Conservation (phyloP, 2,329 filamentous ascomycete species). For the Drechslerella coelobrocha region DNA sequence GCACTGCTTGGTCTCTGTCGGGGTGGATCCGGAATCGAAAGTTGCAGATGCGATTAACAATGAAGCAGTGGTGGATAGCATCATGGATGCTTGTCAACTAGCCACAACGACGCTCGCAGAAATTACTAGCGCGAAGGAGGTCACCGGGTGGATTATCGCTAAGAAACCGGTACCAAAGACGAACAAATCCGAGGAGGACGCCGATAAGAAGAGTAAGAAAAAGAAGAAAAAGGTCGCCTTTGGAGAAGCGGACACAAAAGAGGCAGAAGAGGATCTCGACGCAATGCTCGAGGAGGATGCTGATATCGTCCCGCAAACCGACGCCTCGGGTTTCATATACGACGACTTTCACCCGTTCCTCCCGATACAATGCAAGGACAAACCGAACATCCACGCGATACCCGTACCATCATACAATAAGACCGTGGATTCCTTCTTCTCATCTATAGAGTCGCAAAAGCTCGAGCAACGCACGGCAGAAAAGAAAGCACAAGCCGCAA, state of each 20-base stretch:
- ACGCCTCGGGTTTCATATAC: slow-evolving; percentile 68
- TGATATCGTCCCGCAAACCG: slow-evolving; percentile 56
- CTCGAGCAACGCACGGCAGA: slow-evolving; percentile 83
- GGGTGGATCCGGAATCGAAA: slow-evolving; percentile 72
- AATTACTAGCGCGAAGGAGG: slow-evolving; percentile 68
- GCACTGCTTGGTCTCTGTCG: slow-evolving; percentile 74
- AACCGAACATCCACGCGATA: slow-evolving; percentile 71
- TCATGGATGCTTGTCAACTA: slow-evolving; percentile 73
- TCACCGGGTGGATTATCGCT: slow-evolving; percentile 87
- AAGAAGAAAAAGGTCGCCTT: slow-evolving; percentile 53
- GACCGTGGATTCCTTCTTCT: slow-evolving; percentile 96
- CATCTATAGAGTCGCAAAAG: slow-evolving; percentile 91
- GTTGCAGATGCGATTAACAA: slow-evolving; percentile 74
- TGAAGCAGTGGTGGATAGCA: slow-evolving; percentile 68
- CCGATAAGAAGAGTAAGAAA: slow-evolving; percentile 51
- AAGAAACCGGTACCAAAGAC: slow-evolving; percentile 63
- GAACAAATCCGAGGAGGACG: slow-evolving; percentile 57
- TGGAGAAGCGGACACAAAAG: slow-evolving; percentile 53
- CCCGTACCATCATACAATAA: slow-evolving; percentile 87
- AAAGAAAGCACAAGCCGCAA: slow-evolving; percentile 78
- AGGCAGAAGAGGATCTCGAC: slow-evolving; percentile 56
- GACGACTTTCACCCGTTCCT: slow-evolving; percentile 95
- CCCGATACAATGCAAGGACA: slow-evolving; percentile 77
- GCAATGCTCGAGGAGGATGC: slow-evolving; percentile 57
- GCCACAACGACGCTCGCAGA: slow-evolving; percentile 73